Base-by-base conservation (phyloP, 2,329 filamentous ascomycete species). In the Colletotrichum sp. region DNA sequence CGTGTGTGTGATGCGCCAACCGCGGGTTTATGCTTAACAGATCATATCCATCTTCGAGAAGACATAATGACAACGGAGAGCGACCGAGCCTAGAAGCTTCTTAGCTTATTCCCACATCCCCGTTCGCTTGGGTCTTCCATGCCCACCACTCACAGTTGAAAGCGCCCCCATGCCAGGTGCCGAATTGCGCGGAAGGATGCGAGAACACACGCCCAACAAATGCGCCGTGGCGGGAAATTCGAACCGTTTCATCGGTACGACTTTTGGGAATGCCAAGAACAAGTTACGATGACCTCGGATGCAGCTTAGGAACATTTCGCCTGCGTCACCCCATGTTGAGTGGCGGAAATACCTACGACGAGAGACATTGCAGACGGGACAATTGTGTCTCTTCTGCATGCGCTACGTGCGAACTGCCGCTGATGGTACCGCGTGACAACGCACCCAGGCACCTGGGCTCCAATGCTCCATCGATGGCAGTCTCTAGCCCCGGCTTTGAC, bases 11-110 rank as follows among this genome's bases (percentile, higher is more conserved):
- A 30, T 36, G 36, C 30, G 62, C 36, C 34, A 22, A 24, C 30
- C 28, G 9, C 30, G 24, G 62, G 57, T 68, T 75, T 75, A 75
- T 75, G 72, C 72, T 75, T 75, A 75, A 75, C 72, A 71, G 67
- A 75, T 75, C 72, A 59, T 71, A 36, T 66, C 59, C 72, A 44
- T 71, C 36, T 55, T 60, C 59, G 68, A 62, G 28, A 57, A 26
- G 39, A 70, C 59, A 59, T 24, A 26, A 48, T 63, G 36, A 15
- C n/a, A 22, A 57, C 73, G 73, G 73, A 72, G 28, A 64, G 26
- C 57, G 73, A 63, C 73, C 73, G 69, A 75, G 26, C 24, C 72
- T 71, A 57, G 69, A 72, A 72, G 63, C 44, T 63, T 68, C 28
- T 44, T 72, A 34, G 52, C 26, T 52, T 28, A 16, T 32, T 72